Conservation (phyloP, 495 filamentous ascomycete species). For the Tetracladium marchalianum region DNA sequence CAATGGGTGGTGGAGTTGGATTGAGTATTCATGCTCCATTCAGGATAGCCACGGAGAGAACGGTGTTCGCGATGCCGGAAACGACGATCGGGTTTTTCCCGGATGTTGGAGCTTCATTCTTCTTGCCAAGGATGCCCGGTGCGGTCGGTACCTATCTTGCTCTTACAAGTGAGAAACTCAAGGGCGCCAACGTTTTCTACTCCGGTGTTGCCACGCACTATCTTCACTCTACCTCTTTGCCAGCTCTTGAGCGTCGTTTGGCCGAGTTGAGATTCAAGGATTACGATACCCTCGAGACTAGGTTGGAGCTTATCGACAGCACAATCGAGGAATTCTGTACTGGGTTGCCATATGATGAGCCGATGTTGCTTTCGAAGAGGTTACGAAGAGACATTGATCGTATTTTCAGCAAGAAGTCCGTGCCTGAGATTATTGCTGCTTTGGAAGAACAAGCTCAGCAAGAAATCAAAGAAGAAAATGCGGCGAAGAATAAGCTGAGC, state of each 20-base stretch:
- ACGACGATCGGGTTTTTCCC: constrained; percentile 97
- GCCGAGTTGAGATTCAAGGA: constrained; percentile 85
- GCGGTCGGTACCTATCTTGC: constrained; percentile 80
- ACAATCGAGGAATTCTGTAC: constrained; percentile 89
- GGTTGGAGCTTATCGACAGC: constrained; percentile 61
- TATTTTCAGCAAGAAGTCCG: constrained; percentile 56
- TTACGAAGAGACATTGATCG: constrained; percentile 74
- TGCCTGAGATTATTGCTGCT: constrained; percentile 60
- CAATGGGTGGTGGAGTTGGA: constrained; percentile 96
- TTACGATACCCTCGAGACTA: constrained; percentile 44
- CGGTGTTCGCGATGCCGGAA: constrained; percentile 95
- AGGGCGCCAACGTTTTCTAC: constrained; percentile 74
- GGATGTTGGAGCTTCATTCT: constrained; percentile 92
- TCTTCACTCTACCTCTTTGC: constrained; percentile 76
- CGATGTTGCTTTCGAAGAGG: constrained; percentile 50
- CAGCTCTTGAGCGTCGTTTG: constrained; percentile 71
- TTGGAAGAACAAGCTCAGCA: constrained; percentile 43
- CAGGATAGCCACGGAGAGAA: constrained; percentile 91
- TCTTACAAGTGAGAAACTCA: constrained; percentile 72
- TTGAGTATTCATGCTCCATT: constrained; percentile 91
- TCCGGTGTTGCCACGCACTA: constrained; percentile 89
- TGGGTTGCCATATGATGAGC: constrained; percentile 64
- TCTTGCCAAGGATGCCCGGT: constrained; percentile 82
- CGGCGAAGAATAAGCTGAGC: not conserved
- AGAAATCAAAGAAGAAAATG: constrained; percentile 8